phyloP scores from a whole-genome alignment of 768 basidiomycete species.

The Floccularia luteovirens region DNA sequence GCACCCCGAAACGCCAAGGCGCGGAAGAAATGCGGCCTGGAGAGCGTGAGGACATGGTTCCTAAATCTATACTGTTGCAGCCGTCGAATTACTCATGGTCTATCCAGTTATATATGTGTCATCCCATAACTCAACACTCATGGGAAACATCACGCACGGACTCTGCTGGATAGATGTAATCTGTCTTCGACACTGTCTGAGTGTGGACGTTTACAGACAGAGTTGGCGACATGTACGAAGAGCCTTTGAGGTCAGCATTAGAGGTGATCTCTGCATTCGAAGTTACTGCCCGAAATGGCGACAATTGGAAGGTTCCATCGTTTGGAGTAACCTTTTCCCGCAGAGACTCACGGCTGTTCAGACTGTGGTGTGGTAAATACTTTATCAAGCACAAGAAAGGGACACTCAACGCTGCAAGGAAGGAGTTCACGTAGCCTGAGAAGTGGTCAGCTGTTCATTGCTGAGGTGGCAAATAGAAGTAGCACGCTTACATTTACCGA shows the following conservation, averaged over 20 bases:
- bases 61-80: neutral
- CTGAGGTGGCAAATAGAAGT: constrained; percentile 1
- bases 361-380: constrained; percentile 15
- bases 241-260: constrained; percentile 6
- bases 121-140: neutral
- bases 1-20: constrained; percentile 5
- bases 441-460: neutral
- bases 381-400: constrained; percentile 1
- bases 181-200: constrained; percentile 22
- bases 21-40: neutral
- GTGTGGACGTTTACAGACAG: constrained; percentile 24
- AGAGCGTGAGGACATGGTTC: neutral
- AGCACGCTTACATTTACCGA: constrained; percentile 36
- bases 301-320: constrained; percentile 26
- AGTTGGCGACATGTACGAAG: constrained; percentile 6
- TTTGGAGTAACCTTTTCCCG: constrained; percentile 27
- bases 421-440: constrained; percentile 43
- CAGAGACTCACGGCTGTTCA: constrained; percentile 40
- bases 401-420: constrained; percentile 38
- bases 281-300: constrained; percentile 18
- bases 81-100: constrained; percentile 1
- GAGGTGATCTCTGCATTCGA: constrained; percentile 10
- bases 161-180: constrained; percentile 15
- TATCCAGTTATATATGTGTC: neutral
- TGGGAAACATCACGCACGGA: neutral